These are phyloP conservation scores for Bjerkandera adusta DNA, from an alignment of 1,284 basidiomycete genomes.

Conservation along the genomic window DNA sequence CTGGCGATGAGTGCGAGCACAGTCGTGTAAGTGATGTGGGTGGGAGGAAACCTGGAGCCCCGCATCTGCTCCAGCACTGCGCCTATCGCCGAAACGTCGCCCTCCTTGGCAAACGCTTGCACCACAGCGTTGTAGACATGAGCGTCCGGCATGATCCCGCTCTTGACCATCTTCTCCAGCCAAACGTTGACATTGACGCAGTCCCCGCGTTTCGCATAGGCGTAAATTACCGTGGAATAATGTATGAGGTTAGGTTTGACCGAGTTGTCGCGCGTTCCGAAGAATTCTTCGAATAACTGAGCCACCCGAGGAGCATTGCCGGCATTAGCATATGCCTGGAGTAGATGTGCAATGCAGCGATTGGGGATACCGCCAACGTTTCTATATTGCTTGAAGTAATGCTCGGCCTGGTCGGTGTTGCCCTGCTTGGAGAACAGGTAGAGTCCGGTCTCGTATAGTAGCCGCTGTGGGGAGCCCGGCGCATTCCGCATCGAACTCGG, in stretches of 20 bases:
- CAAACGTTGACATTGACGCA: conserved; percentile 53
- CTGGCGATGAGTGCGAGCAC: conserved; percentile 71
- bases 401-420: conserved; percentile 40
- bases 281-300: conserved; percentile 53
- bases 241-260: conserved; percentile 44
- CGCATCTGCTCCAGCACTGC: conserved; percentile 67
- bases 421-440: conserved; percentile 53
- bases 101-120: conserved; percentile 54
- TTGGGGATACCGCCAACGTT: conserved; percentile 27
- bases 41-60: conserved; percentile 44
- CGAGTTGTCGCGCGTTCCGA: conserved; percentile 24
- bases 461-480: conserved; percentile 22
- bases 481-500: conserved; percentile 14
- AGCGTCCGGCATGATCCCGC: conserved; percentile 49
- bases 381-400: conserved; percentile 40
- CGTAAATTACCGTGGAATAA: conserved; percentile 57
- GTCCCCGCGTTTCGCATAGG: conserved; percentile 50
- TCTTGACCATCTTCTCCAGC: conserved; percentile 51
- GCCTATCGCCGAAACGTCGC: conserved; percentile 56
- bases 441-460: conserved; percentile 43
- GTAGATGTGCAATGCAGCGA: conserved; percentile 40
- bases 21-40: conserved; percentile 61
- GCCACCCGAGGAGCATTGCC: conserved; percentile 43
- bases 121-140: conserved; percentile 64
- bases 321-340: conserved; percentile 53